These are phyloP conservation scores for Plasmodium gaboni DNA, from an alignment of 169 alveolate species.

Conservation along the genomic window DNA sequence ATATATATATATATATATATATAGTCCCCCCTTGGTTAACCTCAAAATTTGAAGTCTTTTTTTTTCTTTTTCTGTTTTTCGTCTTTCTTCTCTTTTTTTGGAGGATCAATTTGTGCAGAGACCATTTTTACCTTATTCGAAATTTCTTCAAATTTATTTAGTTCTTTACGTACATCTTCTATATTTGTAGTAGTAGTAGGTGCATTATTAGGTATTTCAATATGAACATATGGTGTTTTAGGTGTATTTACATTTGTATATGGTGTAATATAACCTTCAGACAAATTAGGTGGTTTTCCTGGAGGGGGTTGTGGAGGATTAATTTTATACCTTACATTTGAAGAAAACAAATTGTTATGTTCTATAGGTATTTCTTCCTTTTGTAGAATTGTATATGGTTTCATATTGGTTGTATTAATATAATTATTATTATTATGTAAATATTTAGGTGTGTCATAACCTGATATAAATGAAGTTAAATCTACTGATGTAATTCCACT, in stretches of 20 bases:
- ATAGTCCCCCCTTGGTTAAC: neutral
- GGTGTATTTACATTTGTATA: slow-evolving; percentile 10
- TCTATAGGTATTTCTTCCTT: slow-evolving; percentile 57
- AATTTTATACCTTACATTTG: slow-evolving; percentile 57
- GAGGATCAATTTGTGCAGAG: slow-evolving; percentile 80
- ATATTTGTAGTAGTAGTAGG: slow-evolving; percentile 16
- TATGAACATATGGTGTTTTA: slow-evolving; percentile 36
- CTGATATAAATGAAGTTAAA: slow-evolving; percentile 63
- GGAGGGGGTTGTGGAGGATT: slow-evolving; percentile 11
- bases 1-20: neutral
- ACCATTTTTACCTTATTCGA: slow-evolving; percentile 83
- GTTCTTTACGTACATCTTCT: slow-evolving; percentile 48
- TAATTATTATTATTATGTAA: slow-evolving; percentile 21
- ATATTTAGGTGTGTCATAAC: slow-evolving; percentile 74
- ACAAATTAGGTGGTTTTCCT: slow-evolving; percentile 15
- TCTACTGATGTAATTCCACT: slow-evolving; percentile 63
- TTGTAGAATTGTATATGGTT: slow-evolving; percentile 72
- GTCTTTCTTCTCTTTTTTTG: slow-evolving; percentile 69
- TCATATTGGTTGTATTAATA: slow-evolving; percentile 26
- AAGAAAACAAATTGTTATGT: slow-evolving; percentile 35
- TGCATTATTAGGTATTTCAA: slow-evolving; percentile 25
- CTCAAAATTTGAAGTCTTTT: slow-evolving; percentile 82
- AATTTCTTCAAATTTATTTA: slow-evolving; percentile 79
- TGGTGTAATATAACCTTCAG: slow-evolving; percentile 54
- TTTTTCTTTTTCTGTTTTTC: slow-evolving; percentile 82